phyloP scores from a whole-genome alignment of 208 protist species.

The Wallacemonas sp. region DNA sequence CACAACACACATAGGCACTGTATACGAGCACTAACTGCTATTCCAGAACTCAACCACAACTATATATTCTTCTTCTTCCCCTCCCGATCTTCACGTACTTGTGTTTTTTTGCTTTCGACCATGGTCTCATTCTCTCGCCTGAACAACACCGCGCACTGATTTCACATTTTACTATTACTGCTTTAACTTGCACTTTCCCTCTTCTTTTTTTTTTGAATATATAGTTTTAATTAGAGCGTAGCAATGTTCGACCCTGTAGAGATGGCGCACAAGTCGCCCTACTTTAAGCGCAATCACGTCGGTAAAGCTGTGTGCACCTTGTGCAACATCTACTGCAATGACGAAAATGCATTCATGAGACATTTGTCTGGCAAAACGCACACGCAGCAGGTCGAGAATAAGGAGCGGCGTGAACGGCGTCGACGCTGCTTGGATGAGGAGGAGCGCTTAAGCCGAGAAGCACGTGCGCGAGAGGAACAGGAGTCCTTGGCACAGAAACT shows the following conservation, averaged over 20 bases:
- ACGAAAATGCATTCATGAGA: conserved; percentile 82
- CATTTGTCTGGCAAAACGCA: conserved; percentile 83
- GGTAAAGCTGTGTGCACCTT: conserved; percentile 79
- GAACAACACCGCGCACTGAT: too few relatives aligned
- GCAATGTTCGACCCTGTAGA: conserved; percentile 57
- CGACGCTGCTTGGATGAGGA: conserved; percentile 63
- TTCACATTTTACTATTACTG: too few relatives aligned
- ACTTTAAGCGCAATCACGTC: conserved; percentile 88
- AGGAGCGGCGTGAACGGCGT: conserved; percentile 49
- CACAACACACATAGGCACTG: too few relatives aligned
- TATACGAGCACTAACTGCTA: too few relatives aligned
- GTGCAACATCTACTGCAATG: conserved; percentile 73
- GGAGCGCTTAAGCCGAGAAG: conserved; percentile 51
- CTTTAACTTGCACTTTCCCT: conserved; percentile 5
- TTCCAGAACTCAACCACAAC: too few relatives aligned
- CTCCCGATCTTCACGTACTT: too few relatives aligned
- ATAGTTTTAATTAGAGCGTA: neutral
- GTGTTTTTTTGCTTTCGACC: conserved; percentile 2
- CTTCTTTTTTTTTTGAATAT: conserved; percentile 13
- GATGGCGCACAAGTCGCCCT: conserved; percentile 50
- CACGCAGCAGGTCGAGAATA: conserved; percentile 58
- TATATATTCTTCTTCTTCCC: too few relatives aligned
- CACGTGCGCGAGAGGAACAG: conserved; percentile 36
- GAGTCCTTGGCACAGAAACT: conserved; percentile 23
- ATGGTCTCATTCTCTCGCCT: conserved; percentile 10